These are phyloP conservation scores for Tritrichomonas foetus DNA, from an alignment of 208 protist species.

Conservation along the genomic window DNA sequence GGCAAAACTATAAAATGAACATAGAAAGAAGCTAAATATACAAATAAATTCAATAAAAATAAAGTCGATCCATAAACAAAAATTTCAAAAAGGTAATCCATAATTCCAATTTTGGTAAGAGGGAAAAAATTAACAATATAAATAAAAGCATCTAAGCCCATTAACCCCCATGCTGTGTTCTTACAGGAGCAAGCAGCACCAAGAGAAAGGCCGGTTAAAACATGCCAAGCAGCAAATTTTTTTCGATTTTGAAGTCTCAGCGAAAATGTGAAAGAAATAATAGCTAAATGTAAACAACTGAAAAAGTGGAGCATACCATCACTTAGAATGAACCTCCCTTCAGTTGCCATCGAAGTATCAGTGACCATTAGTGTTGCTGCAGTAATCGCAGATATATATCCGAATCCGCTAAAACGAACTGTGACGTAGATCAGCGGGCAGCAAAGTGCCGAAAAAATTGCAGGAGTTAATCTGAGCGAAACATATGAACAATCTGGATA, in stretches of 20 bases:
- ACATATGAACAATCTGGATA: neutral
- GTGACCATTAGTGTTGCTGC: neutral
- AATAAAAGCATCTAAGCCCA: slow-evolving; percentile 17
- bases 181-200: neutral
- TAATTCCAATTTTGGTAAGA: neutral
- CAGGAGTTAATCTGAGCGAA: neutral
- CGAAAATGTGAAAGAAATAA: neutral
- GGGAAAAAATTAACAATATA: neutral
- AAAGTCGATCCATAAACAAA: neutral
- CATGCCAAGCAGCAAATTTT: neutral
- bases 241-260: neutral
- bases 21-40: neutral
- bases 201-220: neutral
- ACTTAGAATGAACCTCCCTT: neutral
- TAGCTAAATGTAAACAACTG: neutral
- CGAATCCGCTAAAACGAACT: neutral
- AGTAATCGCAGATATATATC: neutral
- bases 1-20: neutral
- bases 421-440: neutral
- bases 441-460: neutral
- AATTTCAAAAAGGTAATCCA: neutral
- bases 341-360: neutral
- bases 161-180: slow-evolving; percentile 25
- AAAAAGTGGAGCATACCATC: slow-evolving; percentile 16
- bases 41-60: neutral